These are phyloP conservation scores for Cladorrhinum sp. DNA, from an alignment of 2,329 filamentous ascomycete genomes.

Conservation along the genomic window DNA sequence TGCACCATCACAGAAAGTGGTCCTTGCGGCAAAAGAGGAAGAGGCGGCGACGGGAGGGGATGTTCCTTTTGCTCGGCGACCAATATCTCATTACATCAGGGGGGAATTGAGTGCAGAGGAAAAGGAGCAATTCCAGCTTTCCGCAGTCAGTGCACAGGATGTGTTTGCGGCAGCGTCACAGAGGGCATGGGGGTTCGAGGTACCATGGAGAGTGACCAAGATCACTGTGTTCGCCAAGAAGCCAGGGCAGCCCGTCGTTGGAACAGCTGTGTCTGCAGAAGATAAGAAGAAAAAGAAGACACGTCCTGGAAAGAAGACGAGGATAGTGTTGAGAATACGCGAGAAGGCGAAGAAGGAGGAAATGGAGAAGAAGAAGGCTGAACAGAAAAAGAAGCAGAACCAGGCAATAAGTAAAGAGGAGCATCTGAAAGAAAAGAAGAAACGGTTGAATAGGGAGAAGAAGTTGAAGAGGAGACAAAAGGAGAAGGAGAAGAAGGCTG, in stretches of 20 bases:
- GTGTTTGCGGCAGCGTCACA: conserved; percentile 43
- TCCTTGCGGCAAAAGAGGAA: conserved; percentile 45
- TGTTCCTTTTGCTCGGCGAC: conserved; percentile 41
- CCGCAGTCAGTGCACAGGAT: conserved; percentile 52
- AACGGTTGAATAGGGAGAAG: conserved; percentile 57
- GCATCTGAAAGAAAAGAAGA: conserved; percentile 59
- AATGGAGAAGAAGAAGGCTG: conserved; percentile 37
- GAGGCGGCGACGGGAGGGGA: conserved; percentile 35
- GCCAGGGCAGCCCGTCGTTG: neutral
- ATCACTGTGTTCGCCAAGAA: conserved; percentile 38
- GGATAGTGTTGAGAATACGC: conserved; percentile 50
- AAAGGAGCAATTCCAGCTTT: conserved; percentile 40
- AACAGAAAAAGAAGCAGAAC: conserved; percentile 39
- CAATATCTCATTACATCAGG: conserved; percentile 50
- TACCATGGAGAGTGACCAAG: conserved; percentile 56
- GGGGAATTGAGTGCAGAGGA: conserved; percentile 36
- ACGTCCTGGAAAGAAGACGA: conserved; percentile 57
- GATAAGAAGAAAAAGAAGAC: conserved; percentile 35
- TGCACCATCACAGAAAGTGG: conserved; percentile 41
- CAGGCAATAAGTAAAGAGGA: conserved; percentile 51
- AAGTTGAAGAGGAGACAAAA: conserved; percentile 59
- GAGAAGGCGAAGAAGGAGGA: conserved; percentile 39
- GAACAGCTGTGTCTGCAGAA: neutral
- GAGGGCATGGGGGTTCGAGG: conserved; percentile 56
- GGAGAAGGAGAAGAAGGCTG: conserved; percentile 52